These are phyloP conservation scores for Orbilia brochopaga DNA, from an alignment of 2,329 filamentous ascomycete genomes.

Conservation along the genomic window DNA sequence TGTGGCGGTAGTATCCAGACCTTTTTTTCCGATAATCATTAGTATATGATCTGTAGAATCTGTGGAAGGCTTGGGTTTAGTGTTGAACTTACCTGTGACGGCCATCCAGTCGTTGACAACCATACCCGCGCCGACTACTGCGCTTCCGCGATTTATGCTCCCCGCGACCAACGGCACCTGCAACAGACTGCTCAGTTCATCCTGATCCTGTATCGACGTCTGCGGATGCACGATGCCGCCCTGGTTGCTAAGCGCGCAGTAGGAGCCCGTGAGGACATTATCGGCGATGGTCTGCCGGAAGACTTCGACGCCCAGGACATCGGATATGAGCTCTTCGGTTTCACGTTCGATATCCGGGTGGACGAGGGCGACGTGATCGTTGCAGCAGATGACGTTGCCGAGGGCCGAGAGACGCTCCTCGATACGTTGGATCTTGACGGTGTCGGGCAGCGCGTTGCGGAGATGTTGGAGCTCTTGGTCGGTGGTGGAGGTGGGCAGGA, in stretches of 20 bases:
- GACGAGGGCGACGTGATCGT: conserved; percentile 95
- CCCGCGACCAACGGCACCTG: conserved; percentile 96
- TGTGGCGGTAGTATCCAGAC: conserved; percentile 93
- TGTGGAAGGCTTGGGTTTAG: too few species aligned
- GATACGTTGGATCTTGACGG: conserved; percentile 93
- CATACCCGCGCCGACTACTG: conserved; percentile 95
- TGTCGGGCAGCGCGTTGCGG: conserved; percentile 89
- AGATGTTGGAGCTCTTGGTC: conserved; percentile 98
- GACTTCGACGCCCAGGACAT: conserved; percentile 86
- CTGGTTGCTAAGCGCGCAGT: conserved; percentile 95
- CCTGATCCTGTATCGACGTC: conserved; percentile 95
- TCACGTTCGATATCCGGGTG: conserved; percentile 97
- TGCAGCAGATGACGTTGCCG: conserved; percentile 94
- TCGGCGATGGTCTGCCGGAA: conserved; percentile 95
- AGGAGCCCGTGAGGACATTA: conserved; percentile 93
- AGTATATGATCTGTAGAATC: background rate
- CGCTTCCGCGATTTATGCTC: conserved; percentile 87
- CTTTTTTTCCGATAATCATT: conserved; percentile 57
- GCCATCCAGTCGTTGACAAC: conserved; percentile 98
- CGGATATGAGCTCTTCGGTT: conserved; percentile 97
- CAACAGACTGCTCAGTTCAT: conserved; percentile 89
- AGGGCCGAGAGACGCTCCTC: conserved; percentile 95
- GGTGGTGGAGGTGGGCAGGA: conserved; percentile 93
- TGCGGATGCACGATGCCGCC: conserved; percentile 97
- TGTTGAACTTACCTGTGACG: conserved; percentile 69